Evolutionary conservation across 139 green algal species (phyloP).

Genomic region (Yamagishiella unicocca): DNA sequence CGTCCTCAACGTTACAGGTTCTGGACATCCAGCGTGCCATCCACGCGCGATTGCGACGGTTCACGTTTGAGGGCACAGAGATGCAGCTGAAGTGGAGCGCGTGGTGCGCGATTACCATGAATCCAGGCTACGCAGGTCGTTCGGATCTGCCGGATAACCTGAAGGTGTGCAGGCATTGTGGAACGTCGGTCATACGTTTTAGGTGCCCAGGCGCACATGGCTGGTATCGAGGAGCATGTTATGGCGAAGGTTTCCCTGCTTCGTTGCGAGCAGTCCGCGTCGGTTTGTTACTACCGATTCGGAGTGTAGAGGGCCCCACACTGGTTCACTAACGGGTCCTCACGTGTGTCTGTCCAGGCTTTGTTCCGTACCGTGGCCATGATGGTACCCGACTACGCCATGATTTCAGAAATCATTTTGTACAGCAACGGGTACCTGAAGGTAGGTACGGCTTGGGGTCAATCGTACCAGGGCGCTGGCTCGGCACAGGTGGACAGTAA

Average conservation of each 20-base stretch:
- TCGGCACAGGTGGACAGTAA: no score
- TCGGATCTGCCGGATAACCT: constrained; percentile 84
- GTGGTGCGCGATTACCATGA: constrained; percentile 85
- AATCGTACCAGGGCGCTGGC: no score
- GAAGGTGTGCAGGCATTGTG: constrained; percentile 63
- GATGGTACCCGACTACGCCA: constrained; percentile 86
- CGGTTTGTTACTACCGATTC: no score
- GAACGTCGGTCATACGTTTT: no score
- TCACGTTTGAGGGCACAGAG: constrained; percentile 85
- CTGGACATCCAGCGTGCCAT: constrained; percentile 88
- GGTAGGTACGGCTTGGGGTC: no score
- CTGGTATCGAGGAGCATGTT: no score
- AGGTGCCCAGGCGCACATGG: no score
- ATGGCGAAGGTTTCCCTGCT: no score
- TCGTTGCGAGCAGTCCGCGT: no score
- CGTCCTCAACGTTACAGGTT: no score
- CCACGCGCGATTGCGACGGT: constrained; percentile 70
- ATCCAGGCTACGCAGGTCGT: constrained; percentile 73
- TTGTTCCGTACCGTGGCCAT: constrained; percentile 84
- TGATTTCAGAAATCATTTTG: constrained; percentile 86
- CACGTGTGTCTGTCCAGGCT: constrained; percentile 39
- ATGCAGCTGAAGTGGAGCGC: constrained; percentile 74
- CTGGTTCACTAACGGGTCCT: background rate
- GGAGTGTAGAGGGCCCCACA: no score
- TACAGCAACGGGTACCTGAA: constrained; percentile 65